phyloP scores from a whole-genome alignment of 495 filamentous ascomycete genomes.

The Penicillium waksmanii region DNA sequence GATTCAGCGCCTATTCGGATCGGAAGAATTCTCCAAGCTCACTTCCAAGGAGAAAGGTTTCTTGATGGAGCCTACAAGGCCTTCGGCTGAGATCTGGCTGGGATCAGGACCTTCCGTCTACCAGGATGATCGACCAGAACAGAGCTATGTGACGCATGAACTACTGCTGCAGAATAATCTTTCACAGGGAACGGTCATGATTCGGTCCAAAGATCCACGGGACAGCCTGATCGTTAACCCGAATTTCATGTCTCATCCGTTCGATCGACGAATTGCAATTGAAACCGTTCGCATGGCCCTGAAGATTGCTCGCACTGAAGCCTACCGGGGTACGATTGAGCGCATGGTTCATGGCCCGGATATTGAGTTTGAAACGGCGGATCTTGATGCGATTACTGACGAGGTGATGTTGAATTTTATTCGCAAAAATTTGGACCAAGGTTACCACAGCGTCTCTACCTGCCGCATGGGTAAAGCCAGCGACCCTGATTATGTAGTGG shows the following conservation, averaged over 20 bases:
- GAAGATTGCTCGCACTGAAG: conserved; percentile 6
- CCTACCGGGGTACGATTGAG: background rate
- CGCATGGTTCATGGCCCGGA: conserved; percentile 4
- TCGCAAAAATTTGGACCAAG: conserved; percentile 10
- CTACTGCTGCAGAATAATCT: conserved; percentile 8
- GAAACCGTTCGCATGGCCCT: conserved; percentile 6
- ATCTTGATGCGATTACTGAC: conserved; percentile 5
- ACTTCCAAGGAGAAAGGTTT: background rate
- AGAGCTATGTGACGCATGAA: conserved; percentile 9
- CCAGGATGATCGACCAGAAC: conserved; percentile 8
- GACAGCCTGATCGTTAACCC: conserved; percentile 1
- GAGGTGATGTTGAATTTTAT: conserved; percentile 8
- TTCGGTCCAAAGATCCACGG: conserved; percentile 1
- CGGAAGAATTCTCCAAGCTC: conserved; percentile 1
- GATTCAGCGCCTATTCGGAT: conserved; percentile 2
- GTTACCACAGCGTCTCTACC: conserved; percentile 4
- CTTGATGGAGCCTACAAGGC: conserved; percentile 8
- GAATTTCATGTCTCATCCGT: conserved; percentile 6
- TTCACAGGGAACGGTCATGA: background rate
- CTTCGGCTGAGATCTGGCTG: conserved; percentile 7
- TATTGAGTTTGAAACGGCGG: conserved; percentile 1
- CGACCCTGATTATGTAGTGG: background rate
- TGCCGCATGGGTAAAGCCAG: conserved; percentile 6
- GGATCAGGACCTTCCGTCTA: conserved; percentile 9
- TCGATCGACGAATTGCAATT: conserved; percentile 8